A percentile compares a stretch with the other conserved stretches of the same genome.
Conservation (phyloP, 495 filamentous ascomycete species). For the Penicillium tannophilum region DNA sequence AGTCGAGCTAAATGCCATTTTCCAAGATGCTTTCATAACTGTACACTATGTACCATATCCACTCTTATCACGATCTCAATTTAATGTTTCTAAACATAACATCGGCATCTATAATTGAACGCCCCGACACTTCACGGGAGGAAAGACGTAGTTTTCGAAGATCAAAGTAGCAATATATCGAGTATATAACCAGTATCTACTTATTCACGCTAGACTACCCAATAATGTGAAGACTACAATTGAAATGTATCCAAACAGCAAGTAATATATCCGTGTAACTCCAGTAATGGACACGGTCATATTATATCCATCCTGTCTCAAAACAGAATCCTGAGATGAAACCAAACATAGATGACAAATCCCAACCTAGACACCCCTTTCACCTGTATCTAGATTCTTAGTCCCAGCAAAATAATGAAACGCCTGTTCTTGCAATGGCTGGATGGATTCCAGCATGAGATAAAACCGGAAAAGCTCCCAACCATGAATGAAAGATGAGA, state of each 20-base stretch:
- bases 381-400: conserved; percentile 28
- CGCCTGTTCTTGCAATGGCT: conserved; percentile 26
- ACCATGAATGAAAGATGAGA: conserved; percentile 10
- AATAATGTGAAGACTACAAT: background rate
- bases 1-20: conserved; percentile 20
- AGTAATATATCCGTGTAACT: background rate
- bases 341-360: conserved; percentile 19
- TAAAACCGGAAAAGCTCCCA: background rate
- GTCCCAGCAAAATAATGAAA: conserved; percentile 18
- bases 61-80: conserved; percentile 25
- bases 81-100: conserved; percentile 10
- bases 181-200: too few relatives aligned
- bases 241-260: background rate
- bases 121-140: too few relatives aligned
- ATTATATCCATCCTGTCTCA: conserved; percentile 22
- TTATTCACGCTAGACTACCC: too few relatives aligned
- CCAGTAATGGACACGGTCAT: conserved; percentile 5
- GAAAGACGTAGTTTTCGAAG: too few relatives aligned
- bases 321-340: conserved; percentile 5
- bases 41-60: conserved; percentile 37
- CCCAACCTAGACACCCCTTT: conserved; percentile 17
- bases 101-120: too few relatives aligned
- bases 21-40: conserved; percentile 3
- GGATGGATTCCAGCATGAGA: conserved; percentile 21
- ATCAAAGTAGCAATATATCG: background rate